A percentile compares a stretch with the other conserved stretches of the same genome.
Conservation (phyloP, 352 stramenopile species). For the Globisporangium abappressorium region DNA sequence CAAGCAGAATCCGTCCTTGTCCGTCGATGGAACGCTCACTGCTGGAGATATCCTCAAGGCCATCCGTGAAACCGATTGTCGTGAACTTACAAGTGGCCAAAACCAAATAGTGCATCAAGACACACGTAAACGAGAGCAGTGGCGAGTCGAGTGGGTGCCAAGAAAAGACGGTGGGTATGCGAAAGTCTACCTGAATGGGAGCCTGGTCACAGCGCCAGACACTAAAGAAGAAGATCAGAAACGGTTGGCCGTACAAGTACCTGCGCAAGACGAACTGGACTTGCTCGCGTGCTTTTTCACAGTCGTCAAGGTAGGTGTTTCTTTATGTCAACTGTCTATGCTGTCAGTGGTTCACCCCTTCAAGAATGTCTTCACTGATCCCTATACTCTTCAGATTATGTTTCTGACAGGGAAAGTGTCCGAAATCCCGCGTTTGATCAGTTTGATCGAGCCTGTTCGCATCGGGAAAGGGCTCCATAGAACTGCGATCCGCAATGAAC, state of each 20-base stretch:
- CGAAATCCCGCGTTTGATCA: conserved; percentile 48
- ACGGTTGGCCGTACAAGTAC: conserved; percentile 2
- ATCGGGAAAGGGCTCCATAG: conserved; percentile 58
- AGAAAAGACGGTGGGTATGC: conserved; percentile 18
- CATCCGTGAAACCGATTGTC: conserved; percentile 31
- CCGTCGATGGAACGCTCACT: conserved; percentile 25
- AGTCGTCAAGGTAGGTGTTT: conserved; percentile 50
- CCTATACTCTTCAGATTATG: conserved; percentile 35
- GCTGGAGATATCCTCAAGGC: conserved; percentile 30
- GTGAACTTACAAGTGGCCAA: not conserved
- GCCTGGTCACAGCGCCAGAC: not conserved
- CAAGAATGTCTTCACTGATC: not conserved
- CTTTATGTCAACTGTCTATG: not conserved
- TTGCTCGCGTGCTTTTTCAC: conserved; percentile 79
- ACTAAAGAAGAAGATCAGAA: not conserved
- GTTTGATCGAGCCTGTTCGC: conserved; percentile 64
- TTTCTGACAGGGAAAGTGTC: conserved; percentile 66
- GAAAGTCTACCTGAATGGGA: conserved; percentile 20
- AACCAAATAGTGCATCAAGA: not conserved
- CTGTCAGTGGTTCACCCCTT: not conserved
- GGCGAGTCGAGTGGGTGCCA: conserved; percentile 29
- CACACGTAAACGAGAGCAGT: conserved; percentile 5
- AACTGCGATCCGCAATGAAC: conserved; percentile 83
- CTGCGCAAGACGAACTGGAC: conserved; percentile 57
- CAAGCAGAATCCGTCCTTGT: conserved; percentile 28